Percentiles rank a stretch among this genome's conserved stretches.
phyloP scores from a whole-genome alignment of 495 filamentous ascomycete genomes.

The Penicillium pancosmium region DNA sequence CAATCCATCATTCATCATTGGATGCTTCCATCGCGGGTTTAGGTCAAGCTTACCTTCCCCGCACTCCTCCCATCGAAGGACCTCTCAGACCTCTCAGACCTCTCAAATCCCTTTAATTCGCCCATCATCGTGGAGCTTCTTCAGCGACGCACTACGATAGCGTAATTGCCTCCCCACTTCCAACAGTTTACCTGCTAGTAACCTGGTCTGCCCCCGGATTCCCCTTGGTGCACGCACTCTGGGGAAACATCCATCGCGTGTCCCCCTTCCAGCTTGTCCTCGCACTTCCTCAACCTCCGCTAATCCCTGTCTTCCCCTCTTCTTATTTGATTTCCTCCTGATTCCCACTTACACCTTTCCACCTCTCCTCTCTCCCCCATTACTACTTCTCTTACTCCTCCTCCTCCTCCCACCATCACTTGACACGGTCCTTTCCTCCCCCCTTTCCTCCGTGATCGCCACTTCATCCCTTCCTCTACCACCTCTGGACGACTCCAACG shows the following conservation, averaged over 20 bases:
- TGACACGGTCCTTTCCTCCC: slow-evolving; percentile 10
- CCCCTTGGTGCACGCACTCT: slow-evolving; percentile 15
- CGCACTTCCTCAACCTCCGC: slow-evolving; percentile 18
- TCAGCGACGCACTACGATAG: not conserved
- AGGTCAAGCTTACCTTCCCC: slow-evolving; percentile 15
- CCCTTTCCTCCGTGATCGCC: slow-evolving; percentile 14
- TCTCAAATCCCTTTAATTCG: slow-evolving; percentile 2
- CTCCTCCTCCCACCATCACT: slow-evolving; percentile 3
- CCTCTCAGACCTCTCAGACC: not conserved
- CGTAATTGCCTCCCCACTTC: slow-evolving; percentile 1
- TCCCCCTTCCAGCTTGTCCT: slow-evolving; percentile 7
- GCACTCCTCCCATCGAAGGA: not conserved
- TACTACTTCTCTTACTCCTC: not conserved
- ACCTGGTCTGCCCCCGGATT: slow-evolving; percentile 6
- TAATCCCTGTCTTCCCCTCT: slow-evolving; percentile 17
- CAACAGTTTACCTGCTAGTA: not conserved
- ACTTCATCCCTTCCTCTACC: slow-evolving; percentile 16
- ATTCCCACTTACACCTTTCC: slow-evolving; percentile 12
- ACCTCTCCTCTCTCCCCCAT: not conserved
- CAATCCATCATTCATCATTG: too few relatives aligned
- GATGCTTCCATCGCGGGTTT: too few relatives aligned
- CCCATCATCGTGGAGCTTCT: slow-evolving; percentile 1
- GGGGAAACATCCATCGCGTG: slow-evolving; percentile 7
- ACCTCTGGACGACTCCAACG: slow-evolving; percentile 20
- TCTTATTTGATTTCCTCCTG: slow-evolving; percentile 14